Evolutionary conservation across 306 rosid genomes (phyloP).

Genomic region (Myrica gale): DNA sequence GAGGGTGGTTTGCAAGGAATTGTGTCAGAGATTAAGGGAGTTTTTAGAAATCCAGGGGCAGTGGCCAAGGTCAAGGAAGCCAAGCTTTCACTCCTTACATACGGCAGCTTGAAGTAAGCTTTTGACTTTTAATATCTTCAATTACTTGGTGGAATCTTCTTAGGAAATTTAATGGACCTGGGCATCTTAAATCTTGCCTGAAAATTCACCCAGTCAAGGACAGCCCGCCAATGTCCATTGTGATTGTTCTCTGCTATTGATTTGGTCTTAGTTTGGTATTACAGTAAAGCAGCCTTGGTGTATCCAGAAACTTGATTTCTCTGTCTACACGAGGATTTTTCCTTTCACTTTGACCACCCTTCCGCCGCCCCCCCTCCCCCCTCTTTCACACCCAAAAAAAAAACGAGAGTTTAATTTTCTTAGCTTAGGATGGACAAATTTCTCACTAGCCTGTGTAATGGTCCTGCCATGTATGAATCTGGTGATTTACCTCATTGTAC

Average conservation of each 20-base stretch:
- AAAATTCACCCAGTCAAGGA: neutral
- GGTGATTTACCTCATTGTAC: neutral
- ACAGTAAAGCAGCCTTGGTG: neutral
- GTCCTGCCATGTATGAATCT: neutral
- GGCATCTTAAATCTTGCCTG: neutral
- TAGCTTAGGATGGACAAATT: neutral
- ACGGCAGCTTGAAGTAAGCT: constrained; percentile 71
- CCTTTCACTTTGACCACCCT: neutral
- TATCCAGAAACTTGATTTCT: neutral
- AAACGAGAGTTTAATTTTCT: too few relatives aligned
- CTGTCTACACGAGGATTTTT: neutral
- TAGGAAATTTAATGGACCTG: neutral
- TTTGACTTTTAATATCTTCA: neutral
- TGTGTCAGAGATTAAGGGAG: constrained; percentile 76
- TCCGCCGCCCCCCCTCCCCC: too few relatives aligned
- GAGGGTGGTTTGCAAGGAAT: constrained; percentile 85
- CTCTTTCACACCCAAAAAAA: too few relatives aligned
- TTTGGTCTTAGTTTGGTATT: neutral
- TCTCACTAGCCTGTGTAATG: neutral
- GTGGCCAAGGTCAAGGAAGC: constrained; percentile 67
- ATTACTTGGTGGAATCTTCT: neutral
- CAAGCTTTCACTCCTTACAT: constrained; percentile 74
- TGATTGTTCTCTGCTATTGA: neutral
- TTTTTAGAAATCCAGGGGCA: constrained; percentile 71
- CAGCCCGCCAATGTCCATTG: neutral